Base-by-base conservation (phyloP, 768 basidiomycete species). In the Cubamyces sp. region DNA sequence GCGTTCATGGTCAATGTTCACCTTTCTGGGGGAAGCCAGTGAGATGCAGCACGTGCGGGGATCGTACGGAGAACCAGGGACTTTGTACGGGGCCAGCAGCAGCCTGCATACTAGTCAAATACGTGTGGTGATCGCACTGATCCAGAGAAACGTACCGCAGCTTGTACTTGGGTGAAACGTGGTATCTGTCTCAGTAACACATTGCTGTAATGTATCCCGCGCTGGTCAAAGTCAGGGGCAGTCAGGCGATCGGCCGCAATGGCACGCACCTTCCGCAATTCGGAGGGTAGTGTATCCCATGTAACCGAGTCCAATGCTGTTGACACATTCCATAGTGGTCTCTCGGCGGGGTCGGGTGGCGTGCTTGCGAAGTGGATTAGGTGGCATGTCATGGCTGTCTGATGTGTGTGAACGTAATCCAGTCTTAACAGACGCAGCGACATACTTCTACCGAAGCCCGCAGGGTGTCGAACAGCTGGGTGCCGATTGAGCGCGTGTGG, bases 351-450 rank as follows among this genome's bases (percentile, higher is more conserved):
- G 67, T 91, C 87, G 0, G 88, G 86, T 19, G 78, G 75, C 3
- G 79, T 76, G 12, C 83, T 81, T 1, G 87, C 83, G 47, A 91
- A 72, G 65, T 91, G 89, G 40, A 91, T 71, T 15, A 91, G 76
- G 65, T 66, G 46, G 9, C 47, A 64, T 1, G 53, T 49, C n/a
- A 59, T 16, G 30, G 51, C 51, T 65, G 42, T 53, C 55, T 58
- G 46, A 50, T 23, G 25, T 49, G 37, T 34, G 57, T 61, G 57
- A 58, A 58, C 30, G 41, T 6, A 45, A 16, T 28, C 18, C 6
- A 21, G 7, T 2, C 3, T 5, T 14, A 5, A 21, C 1, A 14
- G 16, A 23, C 1, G 14, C 0, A 42, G 2, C 6, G 30, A 57
- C 58, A 37, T 61, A 60, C 54, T 46, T 60, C 56, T 2, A 57